These are phyloP conservation scores for Nakataea oryzae DNA, from an alignment of 2,329 filamentous ascomycete genomes.

Conservation along the genomic window DNA sequence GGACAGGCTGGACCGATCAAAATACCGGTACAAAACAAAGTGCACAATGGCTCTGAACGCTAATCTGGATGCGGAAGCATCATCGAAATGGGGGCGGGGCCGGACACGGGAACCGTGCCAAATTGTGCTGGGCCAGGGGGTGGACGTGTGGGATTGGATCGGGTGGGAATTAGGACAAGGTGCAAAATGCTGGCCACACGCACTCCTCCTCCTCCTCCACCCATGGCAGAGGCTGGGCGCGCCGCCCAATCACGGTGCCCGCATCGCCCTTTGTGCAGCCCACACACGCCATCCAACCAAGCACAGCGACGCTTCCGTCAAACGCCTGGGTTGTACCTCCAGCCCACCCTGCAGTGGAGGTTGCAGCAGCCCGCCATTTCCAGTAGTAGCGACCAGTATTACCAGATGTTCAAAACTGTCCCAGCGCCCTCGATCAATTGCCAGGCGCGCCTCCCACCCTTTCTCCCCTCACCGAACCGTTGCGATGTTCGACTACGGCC, in stretches of 20 bases:
- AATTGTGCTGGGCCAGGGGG: neutral
- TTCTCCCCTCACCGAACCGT: slow-evolving; percentile 35
- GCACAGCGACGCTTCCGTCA: neutral
- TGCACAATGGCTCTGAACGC: neutral
- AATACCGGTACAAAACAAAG: neutral
- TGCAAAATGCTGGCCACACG: neutral
- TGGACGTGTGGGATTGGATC: neutral
- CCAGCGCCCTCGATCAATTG: slow-evolving; percentile 14
- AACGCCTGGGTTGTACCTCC: neutral
- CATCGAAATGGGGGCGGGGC: neutral
- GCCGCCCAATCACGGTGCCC: neutral
- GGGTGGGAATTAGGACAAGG: neutral
- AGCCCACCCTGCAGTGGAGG: neutral
- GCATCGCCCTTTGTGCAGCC: neutral
- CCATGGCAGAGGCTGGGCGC: neutral
- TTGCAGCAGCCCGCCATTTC: neutral
- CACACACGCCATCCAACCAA: neutral
- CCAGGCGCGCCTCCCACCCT: slow-evolving; percentile 17
- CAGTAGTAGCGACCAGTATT: neutral
- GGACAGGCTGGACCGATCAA: neutral
- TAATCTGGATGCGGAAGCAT: neutral
- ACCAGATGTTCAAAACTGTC: slow-evolving; percentile 22
- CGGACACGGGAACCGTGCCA: neutral
- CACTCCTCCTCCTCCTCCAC: neutral
- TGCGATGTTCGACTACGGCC: slow-evolving; percentile 43